These are phyloP conservation scores for Cajanus cajan DNA, from an alignment of 306 rosid species.

Conservation along the genomic window DNA sequence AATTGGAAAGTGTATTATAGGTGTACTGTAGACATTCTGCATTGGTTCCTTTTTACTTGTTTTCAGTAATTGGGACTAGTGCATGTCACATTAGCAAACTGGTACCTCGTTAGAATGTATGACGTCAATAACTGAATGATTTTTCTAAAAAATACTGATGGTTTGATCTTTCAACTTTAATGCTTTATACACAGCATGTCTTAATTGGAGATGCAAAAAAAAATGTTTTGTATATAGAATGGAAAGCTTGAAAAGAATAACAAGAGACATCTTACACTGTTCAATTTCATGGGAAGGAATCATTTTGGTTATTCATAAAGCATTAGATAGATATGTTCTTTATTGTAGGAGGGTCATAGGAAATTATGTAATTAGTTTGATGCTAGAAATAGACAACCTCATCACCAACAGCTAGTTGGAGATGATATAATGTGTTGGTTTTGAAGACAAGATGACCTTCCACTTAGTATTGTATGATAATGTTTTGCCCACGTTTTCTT, in stretches of 20 bases:
- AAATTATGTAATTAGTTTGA: neutral
- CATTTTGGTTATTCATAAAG: neutral
- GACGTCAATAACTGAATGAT: neutral
- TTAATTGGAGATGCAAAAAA: neutral
- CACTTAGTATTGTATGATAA: neutral
- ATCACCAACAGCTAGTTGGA: neutral
- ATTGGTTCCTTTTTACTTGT: neutral
- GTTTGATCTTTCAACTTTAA: neutral
- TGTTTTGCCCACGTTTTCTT: neutral
- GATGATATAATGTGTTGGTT: neutral
- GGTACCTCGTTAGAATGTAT: neutral
- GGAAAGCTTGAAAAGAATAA: neutral
- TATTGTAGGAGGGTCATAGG: neutral
- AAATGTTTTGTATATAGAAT: neutral
- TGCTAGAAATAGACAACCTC: neutral
- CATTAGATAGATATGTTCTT: neutral
- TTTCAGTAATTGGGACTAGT: neutral
- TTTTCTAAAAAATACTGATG: neutral
- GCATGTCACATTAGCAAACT: neutral
- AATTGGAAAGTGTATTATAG: neutral
- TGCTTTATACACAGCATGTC: neutral
- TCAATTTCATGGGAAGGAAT: neutral
- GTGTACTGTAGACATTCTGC: neutral
- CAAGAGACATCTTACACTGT: neutral
- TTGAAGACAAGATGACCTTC: neutral